Evolutionary conservation across 495 filamentous ascomycete species (phyloP), one percentile per base, ranked within the genome.

Genomic region (Aspergillus ellipticus): DNA sequence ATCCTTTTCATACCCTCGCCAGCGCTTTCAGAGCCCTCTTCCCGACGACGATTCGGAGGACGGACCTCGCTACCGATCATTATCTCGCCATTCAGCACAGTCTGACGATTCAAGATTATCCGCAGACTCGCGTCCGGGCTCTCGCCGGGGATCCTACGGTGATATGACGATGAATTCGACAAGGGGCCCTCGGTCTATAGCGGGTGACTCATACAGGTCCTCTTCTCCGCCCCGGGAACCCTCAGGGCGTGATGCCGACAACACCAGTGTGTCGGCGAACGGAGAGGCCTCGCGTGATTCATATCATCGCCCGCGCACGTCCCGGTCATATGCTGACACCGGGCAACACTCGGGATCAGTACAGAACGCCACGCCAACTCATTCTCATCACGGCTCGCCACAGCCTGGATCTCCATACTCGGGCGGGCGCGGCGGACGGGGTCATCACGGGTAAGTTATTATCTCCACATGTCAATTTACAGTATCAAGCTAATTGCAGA

Each of bases 311-410:
- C 64, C 58, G 31, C 67, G 66, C 43, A 52, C 64, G 2, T 64
- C 69, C 31, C 66, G 70, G 37, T 65, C 73, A 20, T 70, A 68
- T 56, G 52, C 69, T 41, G 78, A 80, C 54, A 70, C 71, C 17
- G 71, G 78, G 28, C 76, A 79, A 42, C 81, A 82, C 61, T 74
- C 81, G 24, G 78, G 78, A 28, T 84, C 85, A 19, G 78, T 85
- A 6, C 81, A 82, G 16, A 80, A 83, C 48, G 71, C 71, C 37
- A 83, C 79, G 26, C 80, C 85, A 31, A 77, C 72, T 49, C 80
- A 79, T 33, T 85, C 85, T n/a, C 81, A 81, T 58, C 83, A 84
- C 57, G 82, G 79, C 20, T 90, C 86, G 9, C 88, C 89, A 33
- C 82, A 82, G 37, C 78, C 82, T 8, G 78, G 81, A 47, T 90